Percentiles rank a stretch among this genome's conserved stretches.
These are phyloP conservation scores for Talaromyces thailandensis DNA, from an alignment of 495 filamentous ascomycete species.

Conservation along the genomic window DNA sequence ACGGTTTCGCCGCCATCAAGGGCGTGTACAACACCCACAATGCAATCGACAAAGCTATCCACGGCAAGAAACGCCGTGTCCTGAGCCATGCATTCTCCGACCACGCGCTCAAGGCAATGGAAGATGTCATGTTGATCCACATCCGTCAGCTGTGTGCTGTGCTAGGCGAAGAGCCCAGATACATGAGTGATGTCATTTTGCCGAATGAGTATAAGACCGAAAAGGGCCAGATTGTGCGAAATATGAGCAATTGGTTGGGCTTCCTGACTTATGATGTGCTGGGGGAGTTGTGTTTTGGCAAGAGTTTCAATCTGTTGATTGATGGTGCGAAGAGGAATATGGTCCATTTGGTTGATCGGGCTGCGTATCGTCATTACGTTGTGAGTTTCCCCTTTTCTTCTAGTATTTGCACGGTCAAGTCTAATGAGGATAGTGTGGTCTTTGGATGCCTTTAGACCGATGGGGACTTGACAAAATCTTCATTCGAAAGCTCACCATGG, in stretches of 20 bases:
- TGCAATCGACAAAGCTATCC: slow-evolving; percentile 42
- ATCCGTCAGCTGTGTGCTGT: slow-evolving; percentile 36
- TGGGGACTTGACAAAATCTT: slow-evolving; percentile 49
- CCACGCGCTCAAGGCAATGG: slow-evolving; percentile 40
- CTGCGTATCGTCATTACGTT: slow-evolving; percentile 44
- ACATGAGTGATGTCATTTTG: not conserved
- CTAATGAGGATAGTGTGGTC: slow-evolving; percentile 37
- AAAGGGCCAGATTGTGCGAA: slow-evolving; percentile 22
- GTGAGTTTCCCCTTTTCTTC: slow-evolving; percentile 21
- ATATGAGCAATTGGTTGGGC: slow-evolving; percentile 43
- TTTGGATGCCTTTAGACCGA: slow-evolving; percentile 46
- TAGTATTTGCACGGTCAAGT: not conserved
- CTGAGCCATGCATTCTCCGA: slow-evolving; percentile 48
- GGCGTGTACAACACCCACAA: slow-evolving; percentile 51
- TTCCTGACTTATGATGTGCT: slow-evolving; percentile 46
- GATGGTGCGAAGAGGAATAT: slow-evolving; percentile 30
- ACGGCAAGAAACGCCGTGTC: slow-evolving; percentile 45
- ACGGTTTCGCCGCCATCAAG: slow-evolving; percentile 43
- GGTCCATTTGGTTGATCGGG: slow-evolving; percentile 40
- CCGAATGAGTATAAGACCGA: slow-evolving; percentile 10
- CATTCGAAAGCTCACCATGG: slow-evolving; percentile 45
- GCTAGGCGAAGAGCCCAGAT: slow-evolving; percentile 13
- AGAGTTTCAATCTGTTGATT: slow-evolving; percentile 50
- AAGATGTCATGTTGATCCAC: slow-evolving; percentile 40
- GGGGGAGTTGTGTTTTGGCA: slow-evolving; percentile 45